Base-by-base conservation (phyloP, 2,329 filamentous ascomycete species). In the Alternaria infectoria region DNA sequence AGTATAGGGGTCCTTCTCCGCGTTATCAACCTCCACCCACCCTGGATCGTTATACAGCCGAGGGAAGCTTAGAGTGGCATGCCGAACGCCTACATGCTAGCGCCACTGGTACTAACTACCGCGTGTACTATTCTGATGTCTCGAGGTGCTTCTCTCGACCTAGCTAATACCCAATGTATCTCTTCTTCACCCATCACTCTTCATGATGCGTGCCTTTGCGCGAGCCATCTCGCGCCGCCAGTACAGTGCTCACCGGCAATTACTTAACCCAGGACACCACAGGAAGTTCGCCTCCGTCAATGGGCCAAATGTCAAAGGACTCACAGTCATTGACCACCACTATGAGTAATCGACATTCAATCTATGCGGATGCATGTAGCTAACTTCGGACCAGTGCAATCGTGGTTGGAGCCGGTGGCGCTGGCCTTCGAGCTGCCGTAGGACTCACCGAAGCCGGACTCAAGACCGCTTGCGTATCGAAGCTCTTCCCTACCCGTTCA, bases 401-500 rank as follows among this genome's bases (percentile, higher is more conserved):
- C 36, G 81, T 83, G 13, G 77, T 83, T 19, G 81, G 81, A 46
- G 88, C 88, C 65, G 88, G 88, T 66, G 88, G 88, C 74, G 87
- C 88, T 65, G 88, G 88, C 74, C 81, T 90, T 44, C 84, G 88
- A 73, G 88, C 88, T 55, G 87, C 88, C 62, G 87, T 90, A 70
- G 88, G 88, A 70, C 82, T 90, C 45, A 87, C 88, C 30, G 87
- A 89, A 80, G 86, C 86, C 67, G 88, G 88, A 9, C 85, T 90
- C 73, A 88, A 90, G 69, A 90, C 87, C 64, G 88, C 88, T 65
- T 90, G 88, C 80, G 84, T 90, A 66, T 86, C 86, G 28, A 90
- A 89, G 75, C 81, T 89, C 32, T 90, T 89, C 76, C 87, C 87
- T 30, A 90, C 88, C 17, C 82, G 88, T 79, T 87, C 84, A 69